Evolutionary conservation across 495 filamentous ascomycete species (phyloP).

Genomic region (Astrocystis sublimbata): DNA sequence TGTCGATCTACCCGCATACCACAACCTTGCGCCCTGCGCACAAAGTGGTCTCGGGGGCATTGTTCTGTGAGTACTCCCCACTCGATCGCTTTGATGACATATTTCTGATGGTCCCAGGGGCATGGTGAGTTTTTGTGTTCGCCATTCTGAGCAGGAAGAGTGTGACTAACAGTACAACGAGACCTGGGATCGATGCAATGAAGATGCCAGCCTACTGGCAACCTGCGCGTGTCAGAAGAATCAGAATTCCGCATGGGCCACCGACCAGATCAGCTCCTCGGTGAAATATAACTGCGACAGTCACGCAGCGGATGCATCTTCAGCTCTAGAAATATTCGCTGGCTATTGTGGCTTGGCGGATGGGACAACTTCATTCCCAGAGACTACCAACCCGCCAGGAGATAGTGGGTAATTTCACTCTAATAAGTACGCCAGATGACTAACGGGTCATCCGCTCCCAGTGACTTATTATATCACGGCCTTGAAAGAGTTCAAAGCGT

Average conservation of each 20-base stretch:
- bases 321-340: conserved; percentile 48
- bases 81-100: neutral
- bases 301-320: conserved; percentile 43
- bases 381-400: conserved; percentile 45
- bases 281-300: conserved; percentile 43
- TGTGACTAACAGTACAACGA: conserved; percentile 22
- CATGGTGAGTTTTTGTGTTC: conserved; percentile 33
- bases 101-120: conserved; percentile 23
- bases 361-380: conserved; percentile 49
- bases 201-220: conserved; percentile 41
- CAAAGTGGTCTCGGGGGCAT: conserved; percentile 38
- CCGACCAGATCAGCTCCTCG: conserved; percentile 39
- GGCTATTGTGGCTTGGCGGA: conserved; percentile 49
- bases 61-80: conserved; percentile 34
- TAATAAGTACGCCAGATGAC: neutral
- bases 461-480: conserved; percentile 56
- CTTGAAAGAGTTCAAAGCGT: conserved; percentile 42
- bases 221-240: conserved; percentile 52
- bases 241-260: conserved; percentile 43
- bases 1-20: conserved; percentile 47
- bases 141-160: neutral
- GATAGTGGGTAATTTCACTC: conserved; percentile 34
- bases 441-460: conserved; percentile 15
- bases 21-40: conserved; percentile 48
- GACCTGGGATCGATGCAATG: conserved; percentile 26